Evolutionary conservation across 1,284 basidiomycete genomes (phyloP).

Genomic region (Marasmius fiardii): DNA sequence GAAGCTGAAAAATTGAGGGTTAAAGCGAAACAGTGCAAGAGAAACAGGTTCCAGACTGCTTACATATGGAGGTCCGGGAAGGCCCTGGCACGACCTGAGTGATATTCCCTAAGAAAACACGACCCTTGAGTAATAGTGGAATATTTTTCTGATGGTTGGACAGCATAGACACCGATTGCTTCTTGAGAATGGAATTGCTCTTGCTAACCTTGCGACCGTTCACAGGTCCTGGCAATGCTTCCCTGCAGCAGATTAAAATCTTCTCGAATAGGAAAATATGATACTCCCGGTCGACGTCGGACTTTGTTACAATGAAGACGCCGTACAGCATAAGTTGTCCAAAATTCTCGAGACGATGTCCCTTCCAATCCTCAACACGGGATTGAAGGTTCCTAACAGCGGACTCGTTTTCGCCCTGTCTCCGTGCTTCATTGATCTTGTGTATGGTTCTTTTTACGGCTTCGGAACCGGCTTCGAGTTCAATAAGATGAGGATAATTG

Average conservation of each 20-base stretch:
- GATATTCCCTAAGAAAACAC: conserved; percentile 97
- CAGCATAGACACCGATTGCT: conserved; percentile 49
- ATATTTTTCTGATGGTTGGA: conserved; percentile 68
- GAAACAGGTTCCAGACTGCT: conserved; percentile 28
- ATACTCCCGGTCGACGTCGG: conserved; percentile 95
- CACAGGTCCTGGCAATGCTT: conserved; percentile 48
- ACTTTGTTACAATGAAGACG: conserved; percentile 94
- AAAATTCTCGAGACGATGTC: conserved; percentile 92
- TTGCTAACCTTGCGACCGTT: conserved; percentile 63
- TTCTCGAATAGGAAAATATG: conserved; percentile 99
- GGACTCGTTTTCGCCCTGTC: conserved; percentile 81
- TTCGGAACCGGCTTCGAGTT: conserved; percentile 81
- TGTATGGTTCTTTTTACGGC: conserved; percentile 93
- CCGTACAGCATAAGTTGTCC: conserved; percentile 93
- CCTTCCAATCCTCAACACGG: conserved; percentile 99
- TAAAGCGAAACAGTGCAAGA: conserved; percentile 3
- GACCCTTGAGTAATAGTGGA: conserved; percentile 88
- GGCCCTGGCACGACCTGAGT: conserved; percentile 66
- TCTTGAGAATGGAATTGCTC: conserved; percentile 77
- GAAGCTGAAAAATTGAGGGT: conserved; percentile 30
- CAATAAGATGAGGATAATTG: conserved; percentile 74
- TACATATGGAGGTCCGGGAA: conserved; percentile 59
- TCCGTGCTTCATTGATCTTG: conserved; percentile 94
- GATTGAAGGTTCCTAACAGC: conserved; percentile 85
- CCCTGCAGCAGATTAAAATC: conserved; percentile 99